Conservation (phyloP, 2,329 filamentous ascomycete genomes). For the Hyphodiscus sp. region DNA sequence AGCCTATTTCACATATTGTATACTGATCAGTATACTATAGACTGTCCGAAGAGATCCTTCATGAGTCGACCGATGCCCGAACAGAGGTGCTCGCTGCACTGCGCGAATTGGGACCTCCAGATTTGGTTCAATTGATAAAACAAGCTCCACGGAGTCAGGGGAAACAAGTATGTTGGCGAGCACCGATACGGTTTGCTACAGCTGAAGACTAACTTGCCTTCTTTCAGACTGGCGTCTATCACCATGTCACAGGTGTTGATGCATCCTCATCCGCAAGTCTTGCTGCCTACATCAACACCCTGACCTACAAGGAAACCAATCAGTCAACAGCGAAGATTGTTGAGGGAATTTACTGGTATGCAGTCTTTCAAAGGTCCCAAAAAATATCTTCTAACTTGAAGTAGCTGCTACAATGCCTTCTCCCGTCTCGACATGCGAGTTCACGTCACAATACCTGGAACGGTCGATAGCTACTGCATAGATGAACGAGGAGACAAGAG, state of each 20-base stretch:
- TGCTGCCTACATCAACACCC: constrained; percentile 95
- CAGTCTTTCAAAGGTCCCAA: not conserved
- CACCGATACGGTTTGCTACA: not conserved
- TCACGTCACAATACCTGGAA: constrained; percentile 93
- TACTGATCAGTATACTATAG: constrained; percentile 40
- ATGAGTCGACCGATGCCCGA: constrained; percentile 86
- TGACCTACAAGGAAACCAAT: constrained; percentile 83
- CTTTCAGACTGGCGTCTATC: constrained; percentile 78
- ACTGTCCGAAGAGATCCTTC: constrained; percentile 87
- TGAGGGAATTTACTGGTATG: constrained; percentile 88
- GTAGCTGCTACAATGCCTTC: constrained; percentile 95
- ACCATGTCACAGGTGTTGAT: constrained; percentile 96
- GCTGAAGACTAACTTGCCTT: not conserved
- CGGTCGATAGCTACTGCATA: constrained; percentile 94
- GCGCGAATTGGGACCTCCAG: constrained; percentile 89
- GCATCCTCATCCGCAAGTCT: constrained; percentile 95
- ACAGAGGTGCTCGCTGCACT: constrained; percentile 81
- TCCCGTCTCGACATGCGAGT: constrained; percentile 97
- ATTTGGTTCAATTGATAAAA: constrained; percentile 92
- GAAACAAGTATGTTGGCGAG: constrained; percentile 43
- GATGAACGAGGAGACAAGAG: constrained; percentile 95
- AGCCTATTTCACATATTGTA: not conserved
- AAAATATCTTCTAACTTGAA: constrained; percentile 26
- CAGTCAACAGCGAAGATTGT: constrained; percentile 76
- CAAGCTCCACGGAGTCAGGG: constrained; percentile 50